These are phyloP conservation scores for Vanderwaltozyma tropicalis DNA, from an alignment of 805 yeast genomes.

Conservation along the genomic window DNA sequence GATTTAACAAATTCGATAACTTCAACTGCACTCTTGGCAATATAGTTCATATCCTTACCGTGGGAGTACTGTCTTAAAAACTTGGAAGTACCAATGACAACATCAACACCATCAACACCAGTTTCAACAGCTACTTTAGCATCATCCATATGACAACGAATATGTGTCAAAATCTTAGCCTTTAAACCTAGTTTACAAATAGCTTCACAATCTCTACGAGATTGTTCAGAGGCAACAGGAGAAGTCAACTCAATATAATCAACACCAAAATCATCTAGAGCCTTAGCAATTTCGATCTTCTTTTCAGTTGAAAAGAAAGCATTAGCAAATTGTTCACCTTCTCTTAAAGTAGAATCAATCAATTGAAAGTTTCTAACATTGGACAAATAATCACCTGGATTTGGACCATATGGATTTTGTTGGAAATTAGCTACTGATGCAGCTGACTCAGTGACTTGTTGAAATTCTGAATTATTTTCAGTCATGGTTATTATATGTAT, in stretches of 20 bases:
- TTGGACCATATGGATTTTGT: constrained; percentile 85
- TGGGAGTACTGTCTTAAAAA: constrained; percentile 90
- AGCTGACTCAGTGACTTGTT: constrained; percentile 11
- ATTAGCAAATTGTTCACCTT: constrained; percentile 97
- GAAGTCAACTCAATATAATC: constrained; percentile 98
- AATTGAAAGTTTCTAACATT: constrained; percentile 82
- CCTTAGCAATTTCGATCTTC: constrained; percentile 93
- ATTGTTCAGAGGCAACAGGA: constrained; percentile 95
- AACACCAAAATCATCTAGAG: constrained; percentile 94
- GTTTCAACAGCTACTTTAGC: constrained; percentile 95
- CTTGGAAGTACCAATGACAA: constrained; percentile 94
- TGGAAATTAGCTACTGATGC: constrained; percentile 2
- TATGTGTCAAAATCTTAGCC: constrained; percentile 92
- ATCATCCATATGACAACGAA: constrained; percentile 98
- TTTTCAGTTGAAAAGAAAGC: constrained; percentile 91
- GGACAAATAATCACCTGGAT: constrained; percentile 83
- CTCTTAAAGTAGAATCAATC: constrained; percentile 92
- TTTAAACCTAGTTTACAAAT: constrained; percentile 95
- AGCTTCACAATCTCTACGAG: constrained; percentile 90
- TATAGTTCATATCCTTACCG: constrained; percentile 97
- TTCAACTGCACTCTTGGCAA: constrained; percentile 90
- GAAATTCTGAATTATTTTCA: constrained; percentile 7
- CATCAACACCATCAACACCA: constrained; percentile 98
- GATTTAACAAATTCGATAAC: constrained; percentile 95
- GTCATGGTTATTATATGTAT: not conserved